A percentile compares a stretch with the other conserved stretches of the same genome.
Evolutionary conservation across 257 asterid species (phyloP).

Genomic region (Datura wrightii): DNA sequence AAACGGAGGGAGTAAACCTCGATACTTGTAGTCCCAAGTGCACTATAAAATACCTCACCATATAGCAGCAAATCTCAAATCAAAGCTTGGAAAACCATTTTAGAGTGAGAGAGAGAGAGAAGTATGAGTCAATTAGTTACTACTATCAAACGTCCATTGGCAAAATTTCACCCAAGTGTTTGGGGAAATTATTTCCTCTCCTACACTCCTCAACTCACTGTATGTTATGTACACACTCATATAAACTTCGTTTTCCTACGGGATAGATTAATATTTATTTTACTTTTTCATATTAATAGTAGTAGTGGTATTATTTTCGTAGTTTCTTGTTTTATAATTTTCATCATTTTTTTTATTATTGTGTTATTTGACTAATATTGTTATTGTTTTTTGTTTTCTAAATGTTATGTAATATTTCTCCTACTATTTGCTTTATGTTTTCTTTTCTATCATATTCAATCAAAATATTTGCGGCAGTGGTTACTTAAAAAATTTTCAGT

Average conservation of each 20-base stretch:
- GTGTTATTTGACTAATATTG: no score
- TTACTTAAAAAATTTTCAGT: no score
- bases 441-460: no score
- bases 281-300: neutral
- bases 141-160: neutral
- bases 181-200: conserved; percentile 21
- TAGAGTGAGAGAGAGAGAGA: neutral
- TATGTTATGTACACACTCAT: neutral
- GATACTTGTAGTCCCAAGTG: no score
- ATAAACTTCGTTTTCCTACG: neutral
- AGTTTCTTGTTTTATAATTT: no score
- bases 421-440: no score
- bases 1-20: no score
- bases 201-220: conserved; percentile 4
- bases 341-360: no score
- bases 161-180: conserved; percentile 19
- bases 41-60: neutral
- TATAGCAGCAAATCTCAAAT: neutral
- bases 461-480: no score
- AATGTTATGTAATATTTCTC: no score
- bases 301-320: neutral
- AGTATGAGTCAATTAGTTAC: neutral
- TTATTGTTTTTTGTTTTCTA: no score
- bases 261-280: neutral
- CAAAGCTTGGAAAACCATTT: neutral